Conservation (phyloP, 805 yeast species). For the Kregervanrija delftensis region DNA sequence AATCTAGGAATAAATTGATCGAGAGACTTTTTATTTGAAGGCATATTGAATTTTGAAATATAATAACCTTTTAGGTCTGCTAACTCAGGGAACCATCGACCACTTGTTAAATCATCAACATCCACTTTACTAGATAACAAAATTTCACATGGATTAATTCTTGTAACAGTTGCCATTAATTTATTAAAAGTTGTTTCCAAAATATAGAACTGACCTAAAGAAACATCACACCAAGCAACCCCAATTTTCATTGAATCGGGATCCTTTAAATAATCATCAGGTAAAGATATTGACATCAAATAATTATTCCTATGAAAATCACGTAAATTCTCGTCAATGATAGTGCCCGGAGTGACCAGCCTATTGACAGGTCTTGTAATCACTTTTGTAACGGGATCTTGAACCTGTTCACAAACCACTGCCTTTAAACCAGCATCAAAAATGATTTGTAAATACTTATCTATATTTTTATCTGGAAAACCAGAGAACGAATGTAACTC, state of each 20-base stretch:
- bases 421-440: slow-evolving; percentile 69
- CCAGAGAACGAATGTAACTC: slow-evolving; percentile 79
- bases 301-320: slow-evolving; percentile 68
- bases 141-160: slow-evolving; percentile 80
- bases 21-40: slow-evolving; percentile 34
- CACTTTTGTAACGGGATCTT: slow-evolving; percentile 21
- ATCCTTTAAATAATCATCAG: slow-evolving; percentile 36
- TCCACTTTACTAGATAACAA: slow-evolving; percentile 45
- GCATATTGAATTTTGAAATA: slow-evolving; percentile 44
- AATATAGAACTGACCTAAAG: slow-evolving; percentile 72
- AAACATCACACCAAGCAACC: slow-evolving; percentile 81
- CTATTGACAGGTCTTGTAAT: slow-evolving; percentile 69
- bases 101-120: slow-evolving; percentile 32
- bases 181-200: slow-evolving; percentile 56
- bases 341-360: slow-evolving; percentile 87
- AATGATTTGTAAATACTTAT: slow-evolving; percentile 63
- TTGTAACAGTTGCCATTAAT: slow-evolving; percentile 61
- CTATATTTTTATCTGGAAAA: slow-evolving; percentile 68
- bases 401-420: slow-evolving; percentile 72
- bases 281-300: slow-evolving; percentile 58
- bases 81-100: slow-evolving; percentile 50
- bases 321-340: slow-evolving; percentile 78
- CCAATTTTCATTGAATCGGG: slow-evolving; percentile 46
- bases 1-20: slow-evolving; percentile 34
- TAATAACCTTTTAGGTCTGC: slow-evolving; percentile 55